phyloP scores from a whole-genome alignment of 345 rosid genomes.

The Rubroshorea leprosula region DNA sequence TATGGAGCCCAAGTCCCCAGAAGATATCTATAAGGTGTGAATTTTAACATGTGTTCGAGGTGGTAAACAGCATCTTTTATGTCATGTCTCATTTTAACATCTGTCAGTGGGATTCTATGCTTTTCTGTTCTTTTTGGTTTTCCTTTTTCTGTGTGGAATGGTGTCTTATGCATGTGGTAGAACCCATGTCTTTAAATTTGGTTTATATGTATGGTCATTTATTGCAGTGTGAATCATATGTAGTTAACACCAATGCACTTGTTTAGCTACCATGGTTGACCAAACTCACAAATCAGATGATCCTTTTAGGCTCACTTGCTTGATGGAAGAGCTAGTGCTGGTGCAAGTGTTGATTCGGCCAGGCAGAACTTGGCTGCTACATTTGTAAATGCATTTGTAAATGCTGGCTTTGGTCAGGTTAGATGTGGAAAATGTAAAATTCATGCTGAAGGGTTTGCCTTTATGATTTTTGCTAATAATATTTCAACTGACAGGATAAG shows the following conservation, averaged over 20 bases:
- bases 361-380: constrained; percentile 90
- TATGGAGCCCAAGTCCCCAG: constrained; percentile 96
- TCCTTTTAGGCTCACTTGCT: constrained; percentile 78
- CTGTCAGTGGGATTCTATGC: background rate
- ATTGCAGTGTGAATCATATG: too few species aligned
- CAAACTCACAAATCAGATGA: constrained; percentile 12
- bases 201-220: background rate
- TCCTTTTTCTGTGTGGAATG: background rate
- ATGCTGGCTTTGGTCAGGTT: constrained; percentile 98
- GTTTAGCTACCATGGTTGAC: constrained; percentile 4
- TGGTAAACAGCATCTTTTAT: background rate
- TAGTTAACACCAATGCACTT: background rate
- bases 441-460: background rate
- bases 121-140: background rate
- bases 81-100: background rate
- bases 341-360: constrained; percentile 78
- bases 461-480: constrained; percentile 6
- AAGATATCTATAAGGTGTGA: constrained; percentile 89
- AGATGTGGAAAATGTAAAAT: constrained; percentile 13
- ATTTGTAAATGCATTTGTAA: constrained; percentile 93
- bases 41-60: background rate
- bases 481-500: constrained; percentile 54
- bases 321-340: constrained; percentile 78
- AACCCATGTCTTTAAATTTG: too few species aligned
- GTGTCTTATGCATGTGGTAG: background rate